Base-by-base conservation (phyloP, 2,329 filamentous ascomycete genomes). In the Neonectria ditissima region DNA sequence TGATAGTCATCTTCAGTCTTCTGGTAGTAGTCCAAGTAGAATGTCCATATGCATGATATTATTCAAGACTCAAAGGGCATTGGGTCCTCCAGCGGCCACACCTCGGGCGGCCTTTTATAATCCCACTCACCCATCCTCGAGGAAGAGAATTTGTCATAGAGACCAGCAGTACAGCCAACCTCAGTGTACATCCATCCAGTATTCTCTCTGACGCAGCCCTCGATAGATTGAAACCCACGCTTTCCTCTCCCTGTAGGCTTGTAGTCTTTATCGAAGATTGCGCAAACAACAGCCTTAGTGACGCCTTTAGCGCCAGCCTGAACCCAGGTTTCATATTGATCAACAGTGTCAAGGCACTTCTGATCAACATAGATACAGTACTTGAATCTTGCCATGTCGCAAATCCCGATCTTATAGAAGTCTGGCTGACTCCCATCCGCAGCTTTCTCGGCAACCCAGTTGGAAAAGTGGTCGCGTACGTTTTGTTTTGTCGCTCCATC, bases 401-500 rank as follows among this genome's bases (percentile, higher is more conserved):
- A 14, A 10, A 51, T 24, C 7, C 8, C 8, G 3, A 24, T 2
- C 1, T 9, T 22, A 5, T 16, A 16, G 16, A 26, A 16, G 22
- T 16, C 43, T 16, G 59, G 7, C 0, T 60, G 48, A 8, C 67
- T 59, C 2, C 66, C 45, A 4, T 59, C 37, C 1, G 18, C 9
- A 1, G 41, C 51, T n/a, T 53, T 18, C 1, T 44, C 50, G 0
- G 44, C 39, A 0, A 1, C 34, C 56, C 60, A 69, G 37, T 48
- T n/a, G 1, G 43, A 34, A 5, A 69, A 69, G 0, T 2, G 8
- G 1, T 59, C 30, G 0, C 60, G 60, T 1, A 67, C 41, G 0
- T 62, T 50, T 4, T 62, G 41, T n/a, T 69, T 67, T 0, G 66
- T 48, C 0, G 56, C 60, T 0, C 57, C 56, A 3, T 55, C 0